A percentile compares a stretch with the other conserved stretches of the same genome.
Evolutionary conservation across 2,329 filamentous ascomycete genomes (phyloP).

Genomic region (Penicillium sp.): DNA sequence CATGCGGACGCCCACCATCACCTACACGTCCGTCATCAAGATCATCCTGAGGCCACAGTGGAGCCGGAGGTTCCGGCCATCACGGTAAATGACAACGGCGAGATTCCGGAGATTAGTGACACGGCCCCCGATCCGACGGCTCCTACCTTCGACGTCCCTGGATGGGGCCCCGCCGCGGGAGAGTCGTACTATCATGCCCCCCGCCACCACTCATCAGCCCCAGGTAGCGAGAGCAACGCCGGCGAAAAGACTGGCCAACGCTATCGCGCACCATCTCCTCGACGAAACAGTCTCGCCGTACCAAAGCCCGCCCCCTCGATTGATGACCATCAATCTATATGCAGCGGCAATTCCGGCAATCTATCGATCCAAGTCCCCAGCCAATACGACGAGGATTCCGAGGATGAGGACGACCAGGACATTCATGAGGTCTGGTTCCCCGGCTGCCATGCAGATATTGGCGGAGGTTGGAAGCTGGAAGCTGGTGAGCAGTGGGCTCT

Average conservation of each 20-base stretch:
- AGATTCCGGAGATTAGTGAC: conserved; percentile 8
- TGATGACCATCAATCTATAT: conserved; percentile 38
- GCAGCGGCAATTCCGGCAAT: conserved; percentile 34
- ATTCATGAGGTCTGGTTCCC: conserved; percentile 77
- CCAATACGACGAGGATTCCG: conserved; percentile 24
- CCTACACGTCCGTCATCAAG: conserved; percentile 29
- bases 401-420: conserved; percentile 59
- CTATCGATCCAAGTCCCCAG: conserved; percentile 37
- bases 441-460: conserved; percentile 77
- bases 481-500: conserved; percentile 61
- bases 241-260: conserved; percentile 21
- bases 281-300: conserved; percentile 32
- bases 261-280: conserved; percentile 36
- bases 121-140: conserved; percentile 4
- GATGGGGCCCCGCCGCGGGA: conserved; percentile 24
- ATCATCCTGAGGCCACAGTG: conserved; percentile 12
- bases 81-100: conserved; percentile 33
- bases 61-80: conserved; percentile 35
- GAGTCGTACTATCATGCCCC: conserved; percentile 37
- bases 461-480: conserved; percentile 70
- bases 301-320: conserved; percentile 33
- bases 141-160: conserved; percentile 7
- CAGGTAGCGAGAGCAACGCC: conserved; percentile 19
- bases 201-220: conserved; percentile 22
- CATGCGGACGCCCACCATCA: conserved; percentile 26